Base-by-base conservation (phyloP, 352 stramenopile species). In the Globisporangium paddicum region DNA sequence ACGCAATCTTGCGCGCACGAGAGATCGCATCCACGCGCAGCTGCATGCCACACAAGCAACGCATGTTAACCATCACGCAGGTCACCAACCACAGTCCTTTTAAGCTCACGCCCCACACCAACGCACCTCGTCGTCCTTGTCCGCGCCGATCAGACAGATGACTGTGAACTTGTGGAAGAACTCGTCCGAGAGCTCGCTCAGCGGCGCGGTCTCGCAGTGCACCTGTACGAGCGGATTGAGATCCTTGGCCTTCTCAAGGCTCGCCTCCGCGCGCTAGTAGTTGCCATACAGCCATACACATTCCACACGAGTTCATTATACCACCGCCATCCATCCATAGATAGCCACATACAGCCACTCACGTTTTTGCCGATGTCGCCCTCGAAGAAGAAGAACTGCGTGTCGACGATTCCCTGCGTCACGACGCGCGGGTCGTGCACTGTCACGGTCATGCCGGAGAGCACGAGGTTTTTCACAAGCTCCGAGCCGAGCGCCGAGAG, bases 401-500 rank as follows among this genome's bases (percentile, higher is more conserved):
- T 67, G 21, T 61, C 72, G 2, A 89, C 73, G 52, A 73, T 55
- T n/a, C 60, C 50, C 41, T 71, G 25, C 44, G 79, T 80, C 61
- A 92, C 65, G 51, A 55, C 34, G 56, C 59, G 67, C 41, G 69
- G 66, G 75, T 99, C 96, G 58, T 97, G 96, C 37, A 99, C 55
- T 3, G 93, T 97, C 5, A 97, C 91, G 60, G 77, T 82, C 60
- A 99, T 92, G 23, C 97, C 96, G 8, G 96, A 96, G 58, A 99
- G 79, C 54, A 98, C 87, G 13, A 99, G 75, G 80, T 99, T 99
- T 75, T 99, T 99, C 25, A 96, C 86, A 28, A 98, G 84, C 84
- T 99, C 94, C 49, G 82, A 88, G 28, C 90, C 86, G 28, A 96
- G 68, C 62, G 90, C 58, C 11, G 71, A 77, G 50, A 98, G 79